Conservation (phyloP, 148 eudicot species). For the Heliamphora exappendiculata region DNA sequence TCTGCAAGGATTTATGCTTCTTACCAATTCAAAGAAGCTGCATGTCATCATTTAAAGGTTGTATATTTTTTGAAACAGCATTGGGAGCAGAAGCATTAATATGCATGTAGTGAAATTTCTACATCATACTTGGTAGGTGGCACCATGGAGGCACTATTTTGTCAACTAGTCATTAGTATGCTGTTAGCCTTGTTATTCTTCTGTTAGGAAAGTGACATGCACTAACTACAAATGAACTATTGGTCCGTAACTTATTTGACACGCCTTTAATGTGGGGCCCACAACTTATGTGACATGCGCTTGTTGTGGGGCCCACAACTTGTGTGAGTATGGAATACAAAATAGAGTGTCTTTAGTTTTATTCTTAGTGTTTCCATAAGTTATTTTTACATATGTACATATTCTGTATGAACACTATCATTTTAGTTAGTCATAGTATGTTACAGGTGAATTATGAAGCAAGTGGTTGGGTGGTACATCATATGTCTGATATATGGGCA, state of each 20-base stretch:
- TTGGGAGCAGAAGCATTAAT: neutral
- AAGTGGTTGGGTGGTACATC: conserved; percentile 78
- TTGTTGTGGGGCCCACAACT: too few relatives aligned
- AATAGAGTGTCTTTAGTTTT: too few relatives aligned
- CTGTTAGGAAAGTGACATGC: neutral
- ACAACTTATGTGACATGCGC: too few relatives aligned
- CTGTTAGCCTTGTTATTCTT: neutral
- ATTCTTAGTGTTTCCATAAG: too few relatives aligned
- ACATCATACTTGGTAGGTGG: neutral
- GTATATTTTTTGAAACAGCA: neutral
- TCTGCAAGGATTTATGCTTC: neutral
- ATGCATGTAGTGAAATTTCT: neutral
- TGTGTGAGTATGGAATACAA: too few relatives aligned
- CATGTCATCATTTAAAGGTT: neutral
- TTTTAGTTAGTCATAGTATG: conserved; percentile 19
- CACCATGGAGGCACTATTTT: neutral
- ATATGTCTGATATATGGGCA: conserved; percentile 79
- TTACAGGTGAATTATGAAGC: conserved; percentile 61
- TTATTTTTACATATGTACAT: neutral
- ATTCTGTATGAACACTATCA: conserved; percentile 1
- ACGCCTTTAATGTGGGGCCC: too few relatives aligned
- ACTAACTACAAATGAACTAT: too few relatives aligned
- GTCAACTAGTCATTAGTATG: neutral
- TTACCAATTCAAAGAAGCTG: neutral
- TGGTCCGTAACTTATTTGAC: too few relatives aligned